A percentile compares a stretch with the other conserved stretches of the same genome.
These are phyloP conservation scores for Fraxinus greggii DNA, from an alignment of 305 asterid species.

Conservation along the genomic window DNA sequence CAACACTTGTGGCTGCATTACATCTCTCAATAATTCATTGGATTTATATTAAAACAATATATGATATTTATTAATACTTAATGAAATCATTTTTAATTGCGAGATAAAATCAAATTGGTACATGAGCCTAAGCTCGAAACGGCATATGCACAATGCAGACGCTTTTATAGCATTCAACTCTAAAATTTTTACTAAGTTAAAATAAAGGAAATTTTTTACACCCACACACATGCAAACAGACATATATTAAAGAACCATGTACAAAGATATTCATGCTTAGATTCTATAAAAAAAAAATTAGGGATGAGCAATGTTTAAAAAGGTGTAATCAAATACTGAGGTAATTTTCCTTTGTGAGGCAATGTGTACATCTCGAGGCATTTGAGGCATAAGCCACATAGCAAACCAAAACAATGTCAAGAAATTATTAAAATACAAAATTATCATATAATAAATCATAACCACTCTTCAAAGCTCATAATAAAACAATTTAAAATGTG, in stretches of 20 bases:
- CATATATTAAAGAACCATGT: neutral
- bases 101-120: neutral
- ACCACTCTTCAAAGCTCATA: neutral
- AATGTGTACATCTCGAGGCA: neutral
- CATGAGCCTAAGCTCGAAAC: neutral
- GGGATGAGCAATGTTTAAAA: neutral
- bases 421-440: neutral
- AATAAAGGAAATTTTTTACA: neutral
- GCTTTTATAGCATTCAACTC: neutral
- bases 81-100: neutral
- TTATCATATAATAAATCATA: neutral
- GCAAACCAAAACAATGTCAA: neutral
- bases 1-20: neutral
- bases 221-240: neutral
- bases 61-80: neutral
- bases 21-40: neutral
- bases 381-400: neutral
- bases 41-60: neutral
- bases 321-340: neutral
- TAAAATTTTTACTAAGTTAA: neutral
- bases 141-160: neutral
- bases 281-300: neutral
- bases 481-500: neutral
- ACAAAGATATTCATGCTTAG: neutral
- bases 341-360: neutral